These are phyloP conservation scores for Mycena vitilis DNA, from an alignment of 768 basidiomycete genomes.

Conservation along the genomic window DNA sequence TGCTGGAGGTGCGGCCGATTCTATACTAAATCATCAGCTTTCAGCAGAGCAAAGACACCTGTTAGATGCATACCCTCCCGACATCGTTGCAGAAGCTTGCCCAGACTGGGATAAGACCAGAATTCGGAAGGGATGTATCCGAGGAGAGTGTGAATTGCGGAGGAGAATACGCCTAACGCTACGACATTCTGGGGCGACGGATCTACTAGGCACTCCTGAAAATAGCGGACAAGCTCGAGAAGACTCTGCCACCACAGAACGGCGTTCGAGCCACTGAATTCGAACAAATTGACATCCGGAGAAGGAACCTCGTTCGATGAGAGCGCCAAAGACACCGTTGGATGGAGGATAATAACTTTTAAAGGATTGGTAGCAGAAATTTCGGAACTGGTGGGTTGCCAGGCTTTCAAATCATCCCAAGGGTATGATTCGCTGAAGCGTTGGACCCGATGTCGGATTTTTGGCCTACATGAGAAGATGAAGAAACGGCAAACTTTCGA, in stretches of 20 bases:
- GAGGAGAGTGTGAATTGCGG: neutral
- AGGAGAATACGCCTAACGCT: neutral
- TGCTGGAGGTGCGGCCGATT: neutral
- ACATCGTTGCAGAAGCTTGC: neutral
- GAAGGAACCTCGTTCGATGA: neutral
- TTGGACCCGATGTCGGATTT: neutral
- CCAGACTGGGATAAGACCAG: neutral
- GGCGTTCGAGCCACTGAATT: neutral
- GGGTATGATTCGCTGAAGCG: neutral
- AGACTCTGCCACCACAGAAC: neutral
- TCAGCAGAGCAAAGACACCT: neutral
- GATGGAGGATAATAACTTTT: neutral
- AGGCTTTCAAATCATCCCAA: neutral
- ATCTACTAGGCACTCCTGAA: neutral
- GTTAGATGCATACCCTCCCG: neutral
- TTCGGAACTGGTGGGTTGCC: neutral
- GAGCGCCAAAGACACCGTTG: neutral
- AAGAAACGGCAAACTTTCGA: neutral
- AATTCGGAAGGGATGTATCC: neutral
- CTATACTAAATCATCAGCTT: neutral
- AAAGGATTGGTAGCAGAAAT: neutral
- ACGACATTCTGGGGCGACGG: neutral
- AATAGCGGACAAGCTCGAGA: neutral
- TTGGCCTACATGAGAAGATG: neutral
- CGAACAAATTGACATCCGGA: neutral